Evolutionary conservation across 306 rosid species (phyloP).

Genomic region (Acacia melanoxylon): DNA sequence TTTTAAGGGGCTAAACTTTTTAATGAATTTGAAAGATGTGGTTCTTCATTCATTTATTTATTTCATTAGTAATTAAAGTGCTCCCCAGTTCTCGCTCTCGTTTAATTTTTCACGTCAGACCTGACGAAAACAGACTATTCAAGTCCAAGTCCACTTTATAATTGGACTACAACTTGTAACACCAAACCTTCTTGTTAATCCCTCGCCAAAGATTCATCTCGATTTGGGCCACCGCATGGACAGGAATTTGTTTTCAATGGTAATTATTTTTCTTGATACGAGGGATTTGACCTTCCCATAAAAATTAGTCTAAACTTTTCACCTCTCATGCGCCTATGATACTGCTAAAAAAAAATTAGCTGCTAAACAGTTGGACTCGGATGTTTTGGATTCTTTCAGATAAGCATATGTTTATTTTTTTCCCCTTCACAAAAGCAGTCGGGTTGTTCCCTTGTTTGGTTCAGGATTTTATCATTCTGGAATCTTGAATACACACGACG

Average conservation of each 20-base stretch:
- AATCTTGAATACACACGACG: conserved; percentile 78
- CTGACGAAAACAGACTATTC: neutral
- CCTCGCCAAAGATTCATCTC: neutral
- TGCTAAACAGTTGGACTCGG: neutral
- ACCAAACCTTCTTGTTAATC: neutral
- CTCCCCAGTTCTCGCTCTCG: neutral
- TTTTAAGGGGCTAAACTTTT: neutral
- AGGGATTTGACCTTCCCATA: neutral
- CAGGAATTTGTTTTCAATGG: neutral
- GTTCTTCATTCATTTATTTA: neutral
- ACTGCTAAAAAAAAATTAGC: neutral
- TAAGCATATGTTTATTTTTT: neutral
- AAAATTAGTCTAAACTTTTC: neutral
- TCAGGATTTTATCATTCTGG: conserved; percentile 96
- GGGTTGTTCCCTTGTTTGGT: conserved; percentile 21
- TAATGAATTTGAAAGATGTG: neutral
- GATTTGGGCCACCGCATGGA: neutral
- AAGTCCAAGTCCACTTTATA: neutral
- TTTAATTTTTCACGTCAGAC: neutral
- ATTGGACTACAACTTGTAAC: neutral
- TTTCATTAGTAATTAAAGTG: neutral
- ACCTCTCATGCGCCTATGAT: neutral
- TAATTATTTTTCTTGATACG: neutral
- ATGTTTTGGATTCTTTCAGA: neutral
- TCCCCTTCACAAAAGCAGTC: neutral